Evolutionary conservation across 345 rosid species (phyloP), one percentile per base, ranked within the genome.

Genomic region (Rhizophora mangle): DNA sequence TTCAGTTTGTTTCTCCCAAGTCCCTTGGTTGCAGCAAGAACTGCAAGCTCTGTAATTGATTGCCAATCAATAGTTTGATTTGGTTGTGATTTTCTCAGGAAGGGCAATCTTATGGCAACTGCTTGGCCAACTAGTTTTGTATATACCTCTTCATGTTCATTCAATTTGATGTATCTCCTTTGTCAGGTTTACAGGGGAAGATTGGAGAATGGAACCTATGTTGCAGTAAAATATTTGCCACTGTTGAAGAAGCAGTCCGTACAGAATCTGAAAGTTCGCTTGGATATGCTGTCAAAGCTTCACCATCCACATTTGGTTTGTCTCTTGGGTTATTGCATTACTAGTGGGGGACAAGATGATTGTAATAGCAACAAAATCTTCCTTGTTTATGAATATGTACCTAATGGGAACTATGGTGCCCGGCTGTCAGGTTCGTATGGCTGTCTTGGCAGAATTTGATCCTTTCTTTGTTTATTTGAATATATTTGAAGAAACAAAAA

Each of bases 291-390:
- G 57, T 82, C 93, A 46, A 91, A 91, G 85, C 92, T 95, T 73
- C 92, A 89, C 51, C 99, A 94, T 82, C 96, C 96, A 71, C 89
- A 94, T 81, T 82, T 94, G 76, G 96, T 94, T 62, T 74, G 80
- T 79, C 79, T 91, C 68, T 72, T 91, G 86, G 99, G 99, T 63
- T 88, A 94, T 76, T 94, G 99, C 79, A 80, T 82, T 63, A 85
- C 85, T 62, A 70, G 71, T 68, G 72, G 81, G 20, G 77, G 74
- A 64, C 85, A 79, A 55, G 84, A 87, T 65, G 88, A 87, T 69
- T 76, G 75, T 74, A 65, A 55, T 69, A 74, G 78, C 51, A 80
- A 61, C 72, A 81, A 79, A 72, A 85, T 89, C 75, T 87, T 87
- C 77, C 93, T 92, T 49, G 78, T 95, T n/a, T 82, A 95, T 65